Base-by-base conservation (phyloP, 257 asterid species). In the Eustoma russellianum region DNA sequence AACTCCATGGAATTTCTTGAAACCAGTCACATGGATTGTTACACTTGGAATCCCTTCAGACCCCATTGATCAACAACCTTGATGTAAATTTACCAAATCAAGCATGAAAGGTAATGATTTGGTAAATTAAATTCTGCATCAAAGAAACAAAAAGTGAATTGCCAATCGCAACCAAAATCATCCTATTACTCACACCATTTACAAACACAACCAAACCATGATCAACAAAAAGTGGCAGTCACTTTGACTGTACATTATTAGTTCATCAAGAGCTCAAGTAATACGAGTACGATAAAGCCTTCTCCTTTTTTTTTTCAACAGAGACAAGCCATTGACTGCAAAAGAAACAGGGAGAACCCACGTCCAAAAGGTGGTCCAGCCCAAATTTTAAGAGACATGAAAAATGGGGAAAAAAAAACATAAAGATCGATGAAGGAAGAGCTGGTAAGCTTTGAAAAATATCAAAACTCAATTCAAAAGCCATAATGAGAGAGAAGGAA, bases 31-130 rank as follows among this genome's bases (percentile, higher is more conserved):
- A 33, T 90, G 92, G 77, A 90, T 68, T 59, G 88, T 83, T 64
- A 90, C 93, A 34, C 83, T 76, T 40, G 93, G 83, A 53, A 93
- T 94, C 74, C 93, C 93, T 77, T 90, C 98, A 61, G 95, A 90
- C 55, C 96, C 98, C 98, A 90, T 90, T 66, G 75, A 74, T 54
- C 60, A 65, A 68, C 76, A 61, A 70, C 40, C 50, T 66, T 56
- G 30, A n/a, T 38, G 17, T 46, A 33, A 50, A n/a, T n/a, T 67
- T 56, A 66, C 41, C 59, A 70, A 46, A 40, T 59, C 63, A 59
- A 67, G 65, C 62, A 77, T 58, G 61, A 78, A 63, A 65, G 56
- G 18, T 50, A 33, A 43, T 55, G 55, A 50, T 55, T 19, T n/a
- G 44, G 7, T 33, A n/a, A 5, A 51, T 53, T 5, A 38, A 38